Evolutionary conservation across 805 yeast species (phyloP).

Genomic region (Starmerella bombi): DNA sequence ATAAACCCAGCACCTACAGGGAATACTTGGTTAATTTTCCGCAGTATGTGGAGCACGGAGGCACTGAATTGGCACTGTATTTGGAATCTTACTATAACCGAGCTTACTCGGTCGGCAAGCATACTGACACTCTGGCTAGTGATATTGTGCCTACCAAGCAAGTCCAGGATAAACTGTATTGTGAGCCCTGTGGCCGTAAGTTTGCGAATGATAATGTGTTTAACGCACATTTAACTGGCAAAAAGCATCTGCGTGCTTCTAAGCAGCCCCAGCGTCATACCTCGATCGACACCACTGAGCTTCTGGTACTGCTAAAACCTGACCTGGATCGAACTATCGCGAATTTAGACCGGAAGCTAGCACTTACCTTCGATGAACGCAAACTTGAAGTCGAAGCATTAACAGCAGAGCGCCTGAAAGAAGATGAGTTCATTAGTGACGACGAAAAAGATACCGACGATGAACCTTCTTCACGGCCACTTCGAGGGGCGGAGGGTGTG

Average conservation of each 20-base stretch:
- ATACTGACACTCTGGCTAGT: not conserved
- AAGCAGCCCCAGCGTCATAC: not conserved
- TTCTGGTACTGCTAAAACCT: constrained; percentile 29
- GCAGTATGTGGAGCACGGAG: too few relatives aligned
- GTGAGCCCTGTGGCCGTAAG: constrained; percentile 48
- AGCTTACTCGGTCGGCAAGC: constrained; percentile 36
- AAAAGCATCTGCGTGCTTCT: constrained; percentile 38
- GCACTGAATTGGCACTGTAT: constrained; percentile 36
- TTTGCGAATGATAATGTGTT: constrained; percentile 57
- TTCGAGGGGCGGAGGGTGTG: constrained; percentile 75
- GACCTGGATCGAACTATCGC: constrained; percentile 39
- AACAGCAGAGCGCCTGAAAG: constrained; percentile 23
- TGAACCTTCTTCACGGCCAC: constrained; percentile 34
- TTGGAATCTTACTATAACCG: constrained; percentile 36
- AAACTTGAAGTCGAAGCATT: constrained; percentile 39
- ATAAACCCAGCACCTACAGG: constrained; percentile 28
- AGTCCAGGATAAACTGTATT: constrained; percentile 31
- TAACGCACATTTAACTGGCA: constrained; percentile 56
- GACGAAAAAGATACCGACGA: constrained; percentile 26
- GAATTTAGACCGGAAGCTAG: constrained; percentile 51
- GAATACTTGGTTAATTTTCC: constrained; percentile 42
- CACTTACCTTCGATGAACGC: constrained; percentile 60
- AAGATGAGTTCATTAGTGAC: constrained; percentile 18
- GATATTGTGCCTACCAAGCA: not conserved
- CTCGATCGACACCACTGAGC: not conserved